phyloP scores from a whole-genome alignment of 2,329 filamentous ascomycete genomes.

The Penicillium hordei region DNA sequence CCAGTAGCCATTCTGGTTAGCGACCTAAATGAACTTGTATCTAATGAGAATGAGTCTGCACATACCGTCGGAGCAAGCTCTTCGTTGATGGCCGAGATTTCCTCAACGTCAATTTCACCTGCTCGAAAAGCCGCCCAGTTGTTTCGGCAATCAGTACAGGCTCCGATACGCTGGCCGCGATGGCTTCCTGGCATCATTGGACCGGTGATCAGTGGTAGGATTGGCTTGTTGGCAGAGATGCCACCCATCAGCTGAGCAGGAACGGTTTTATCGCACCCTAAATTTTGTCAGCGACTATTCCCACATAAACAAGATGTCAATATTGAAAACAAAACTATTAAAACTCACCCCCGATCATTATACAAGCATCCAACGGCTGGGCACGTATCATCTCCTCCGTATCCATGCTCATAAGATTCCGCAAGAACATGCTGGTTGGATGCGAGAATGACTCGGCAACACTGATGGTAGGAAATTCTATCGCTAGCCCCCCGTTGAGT shows the following conservation, averaged over 20 bases:
- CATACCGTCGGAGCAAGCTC: constrained; percentile 69
- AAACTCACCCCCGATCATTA: constrained; percentile 63
- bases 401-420: constrained; percentile 77
- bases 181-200: constrained; percentile 75
- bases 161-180: constrained; percentile 63
- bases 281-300: not conserved
- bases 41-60: not conserved
- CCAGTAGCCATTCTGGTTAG: not conserved
- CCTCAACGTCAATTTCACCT: constrained; percentile 67
- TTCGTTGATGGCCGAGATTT: constrained; percentile 68
- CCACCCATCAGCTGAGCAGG: constrained; percentile 75
- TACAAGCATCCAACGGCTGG: constrained; percentile 67
- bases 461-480: constrained; percentile 74
- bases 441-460: constrained; percentile 67
- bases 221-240: constrained; percentile 71
- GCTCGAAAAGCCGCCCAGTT: constrained; percentile 71
- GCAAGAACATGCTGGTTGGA: constrained; percentile 72
- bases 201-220: constrained; percentile 67
- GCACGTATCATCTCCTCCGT: constrained; percentile 75
- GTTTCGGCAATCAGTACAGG: constrained; percentile 72
- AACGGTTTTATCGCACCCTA: constrained; percentile 72
- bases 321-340: not conserved
- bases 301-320: not conserved
- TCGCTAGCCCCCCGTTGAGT: constrained; percentile 64
- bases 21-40: not conserved